Conservation (phyloP, 2,329 filamentous ascomycete species). For the Phyllosticta paracitricarpa region DNA sequence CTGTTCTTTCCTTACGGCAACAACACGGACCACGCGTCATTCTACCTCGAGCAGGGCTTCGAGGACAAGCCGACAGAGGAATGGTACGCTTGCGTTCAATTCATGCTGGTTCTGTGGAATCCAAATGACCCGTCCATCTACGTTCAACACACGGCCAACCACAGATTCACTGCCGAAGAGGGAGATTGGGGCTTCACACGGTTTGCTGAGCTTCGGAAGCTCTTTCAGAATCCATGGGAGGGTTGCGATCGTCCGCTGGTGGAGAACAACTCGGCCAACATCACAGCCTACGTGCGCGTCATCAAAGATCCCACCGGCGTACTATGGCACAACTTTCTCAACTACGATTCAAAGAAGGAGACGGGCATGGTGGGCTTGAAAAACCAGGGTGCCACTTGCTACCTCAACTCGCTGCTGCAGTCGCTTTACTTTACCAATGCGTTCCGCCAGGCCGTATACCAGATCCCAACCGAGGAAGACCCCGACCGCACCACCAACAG, state of each 20-base stretch:
- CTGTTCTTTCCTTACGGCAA: slow-evolving; percentile 94
- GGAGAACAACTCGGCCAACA: slow-evolving; percentile 66
- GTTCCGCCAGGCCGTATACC: slow-evolving; percentile 95
- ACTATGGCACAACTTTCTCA: slow-evolving; percentile 77
- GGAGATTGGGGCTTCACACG: slow-evolving; percentile 99
- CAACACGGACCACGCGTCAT: slow-evolving; percentile 83
- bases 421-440: slow-evolving; percentile 54
- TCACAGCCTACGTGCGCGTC: slow-evolving; percentile 73
- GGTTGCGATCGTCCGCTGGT: slow-evolving; percentile 58
- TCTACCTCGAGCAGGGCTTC: slow-evolving; percentile 94
- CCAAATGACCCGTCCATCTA: slow-evolving; percentile 82
- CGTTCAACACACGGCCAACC: slow-evolving; percentile 67
- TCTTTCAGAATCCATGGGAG: slow-evolving; percentile 74
- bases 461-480: slow-evolving; percentile 86
- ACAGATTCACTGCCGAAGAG: slow-evolving; percentile 92
- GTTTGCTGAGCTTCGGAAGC: slow-evolving; percentile 76
- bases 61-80: slow-evolving; percentile 73
- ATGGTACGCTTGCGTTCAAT: slow-evolving; percentile 96
- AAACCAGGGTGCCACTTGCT: slow-evolving; percentile 75
- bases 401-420: slow-evolving; percentile 40
- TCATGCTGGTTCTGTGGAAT: slow-evolving; percentile 89
- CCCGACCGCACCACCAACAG: slow-evolving; percentile 67
- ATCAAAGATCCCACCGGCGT: slow-evolving; percentile 83
- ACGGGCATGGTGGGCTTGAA: slow-evolving; percentile 94
- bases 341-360: slow-evolving; percentile 97